phyloP scores from a whole-genome alignment of 345 rosid species.

The Camelina neglecta region DNA sequence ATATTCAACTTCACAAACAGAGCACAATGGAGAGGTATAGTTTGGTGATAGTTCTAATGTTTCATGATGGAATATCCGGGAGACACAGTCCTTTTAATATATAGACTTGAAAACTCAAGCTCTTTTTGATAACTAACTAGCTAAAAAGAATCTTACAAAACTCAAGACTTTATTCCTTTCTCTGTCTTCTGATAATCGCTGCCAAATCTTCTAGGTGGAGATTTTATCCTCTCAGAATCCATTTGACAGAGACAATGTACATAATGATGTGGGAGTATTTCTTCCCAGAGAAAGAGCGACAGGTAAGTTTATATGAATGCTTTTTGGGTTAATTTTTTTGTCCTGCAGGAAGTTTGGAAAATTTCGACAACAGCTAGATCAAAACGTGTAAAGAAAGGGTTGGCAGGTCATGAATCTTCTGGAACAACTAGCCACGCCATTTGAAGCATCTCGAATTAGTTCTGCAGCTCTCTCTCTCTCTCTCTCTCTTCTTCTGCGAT shows the following conservation, averaged over 20 bases:
- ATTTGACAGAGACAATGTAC: constrained; percentile 96
- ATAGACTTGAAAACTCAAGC: constrained; percentile 3
- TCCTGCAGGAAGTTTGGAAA: constrained; percentile 91
- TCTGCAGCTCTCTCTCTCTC: constrained; percentile 39
- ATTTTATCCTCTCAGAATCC: constrained; percentile 92
- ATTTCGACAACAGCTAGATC: constrained; percentile 84
- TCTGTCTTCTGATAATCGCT: background rate
- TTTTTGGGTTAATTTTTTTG: constrained; percentile 18
- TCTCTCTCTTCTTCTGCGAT: constrained; percentile 24
- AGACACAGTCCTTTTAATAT: constrained; percentile 25
- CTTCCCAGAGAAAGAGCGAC: constrained; percentile 89
- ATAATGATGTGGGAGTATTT: constrained; percentile 97
- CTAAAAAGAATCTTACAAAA: too few species aligned
- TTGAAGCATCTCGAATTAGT: constrained; percentile 62
- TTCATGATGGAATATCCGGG: background rate
- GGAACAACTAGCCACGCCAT: constrained; percentile 53
- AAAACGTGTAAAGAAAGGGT: constrained; percentile 84
- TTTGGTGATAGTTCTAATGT: constrained; percentile 20
- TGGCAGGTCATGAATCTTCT: constrained; percentile 60
- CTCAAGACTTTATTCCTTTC: constrained; percentile 3
- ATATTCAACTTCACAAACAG: constrained; percentile 36
- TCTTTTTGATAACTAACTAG: background rate
- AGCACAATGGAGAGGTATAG: background rate
- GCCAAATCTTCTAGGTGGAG: constrained; percentile 62
- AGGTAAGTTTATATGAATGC: background rate